Evolutionary conservation across 2,329 filamentous ascomycete species (phyloP).

Genomic region (Trichoderma cornu-damae): DNA sequence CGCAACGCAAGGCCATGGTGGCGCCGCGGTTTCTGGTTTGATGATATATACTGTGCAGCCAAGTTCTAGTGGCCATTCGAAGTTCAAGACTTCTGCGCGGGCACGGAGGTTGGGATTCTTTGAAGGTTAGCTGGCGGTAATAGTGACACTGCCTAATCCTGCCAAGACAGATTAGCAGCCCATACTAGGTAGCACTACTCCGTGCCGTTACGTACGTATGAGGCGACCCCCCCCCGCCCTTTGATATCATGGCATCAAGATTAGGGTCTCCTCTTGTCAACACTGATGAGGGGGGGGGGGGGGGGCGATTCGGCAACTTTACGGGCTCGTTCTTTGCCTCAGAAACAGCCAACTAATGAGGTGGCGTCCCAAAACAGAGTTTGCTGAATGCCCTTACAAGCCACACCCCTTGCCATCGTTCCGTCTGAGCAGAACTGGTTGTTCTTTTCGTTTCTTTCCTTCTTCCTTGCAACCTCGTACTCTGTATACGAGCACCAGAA

Average conservation of each 20-base stretch:
- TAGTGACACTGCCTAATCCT: neutral
- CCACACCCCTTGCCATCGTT: no score
- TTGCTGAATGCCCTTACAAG: no score
- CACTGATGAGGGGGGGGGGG: no score
- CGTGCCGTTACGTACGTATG: no score
- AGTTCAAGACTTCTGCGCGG: neutral
- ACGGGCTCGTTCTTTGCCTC: neutral
- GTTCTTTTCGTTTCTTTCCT: no score
- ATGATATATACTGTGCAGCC: neutral
- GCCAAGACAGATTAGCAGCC: neutral
- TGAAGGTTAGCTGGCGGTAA: neutral
- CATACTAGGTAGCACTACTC: no score
- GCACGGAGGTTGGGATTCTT: neutral
- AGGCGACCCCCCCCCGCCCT: no score
- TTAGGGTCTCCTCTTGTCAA: neutral
- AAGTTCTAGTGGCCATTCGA: neutral
- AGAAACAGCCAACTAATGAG: neutral
- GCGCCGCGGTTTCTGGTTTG: conserved; percentile 11
- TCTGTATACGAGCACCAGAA: neutral
- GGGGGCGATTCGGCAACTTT: neutral
- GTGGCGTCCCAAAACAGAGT: no score
- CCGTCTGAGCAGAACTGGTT: no score
- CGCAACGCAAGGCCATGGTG: conserved; percentile 12
- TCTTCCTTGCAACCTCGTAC: neutral
- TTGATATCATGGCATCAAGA: no score